Conservation (phyloP, 2,329 filamentous ascomycete species). For the Xylaria sp. region DNA sequence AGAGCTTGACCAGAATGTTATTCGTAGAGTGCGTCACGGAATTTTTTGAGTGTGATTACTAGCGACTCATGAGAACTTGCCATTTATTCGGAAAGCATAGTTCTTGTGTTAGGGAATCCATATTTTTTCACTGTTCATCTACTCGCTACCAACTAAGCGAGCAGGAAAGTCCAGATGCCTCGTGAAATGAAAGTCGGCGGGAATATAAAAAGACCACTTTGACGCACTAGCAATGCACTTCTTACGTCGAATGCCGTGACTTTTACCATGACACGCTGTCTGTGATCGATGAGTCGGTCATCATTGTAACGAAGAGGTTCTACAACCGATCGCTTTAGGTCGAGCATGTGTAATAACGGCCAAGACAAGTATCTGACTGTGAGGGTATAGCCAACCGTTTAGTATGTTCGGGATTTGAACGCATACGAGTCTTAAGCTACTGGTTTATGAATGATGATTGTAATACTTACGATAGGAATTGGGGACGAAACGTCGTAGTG, state of each 20-base stretch:
- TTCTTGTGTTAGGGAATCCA: background rate
- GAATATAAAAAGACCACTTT: background rate
- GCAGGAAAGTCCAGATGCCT: background rate
- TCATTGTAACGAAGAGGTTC: background rate
- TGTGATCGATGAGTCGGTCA: background rate
- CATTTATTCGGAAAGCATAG: too few relatives aligned
- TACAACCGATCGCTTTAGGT: constrained; percentile 19
- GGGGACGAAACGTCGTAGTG: background rate
- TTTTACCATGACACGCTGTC: background rate
- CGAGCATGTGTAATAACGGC: constrained; percentile 15
- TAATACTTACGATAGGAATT: background rate
- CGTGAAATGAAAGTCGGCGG: too few relatives aligned
- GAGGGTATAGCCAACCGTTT: background rate
- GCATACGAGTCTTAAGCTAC: background rate
- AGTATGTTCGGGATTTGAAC: background rate
- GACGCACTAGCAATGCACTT: background rate
- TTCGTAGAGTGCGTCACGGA: too few relatives aligned
- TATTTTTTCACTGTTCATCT: background rate
- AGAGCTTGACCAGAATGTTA: too few relatives aligned
- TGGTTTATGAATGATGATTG: background rate
- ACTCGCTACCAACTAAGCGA: background rate
- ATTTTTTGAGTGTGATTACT: too few relatives aligned
- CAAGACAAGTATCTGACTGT: constrained; percentile 11
- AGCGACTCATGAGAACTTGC: too few relatives aligned
- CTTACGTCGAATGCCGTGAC: background rate